Conservation (phyloP, 495 filamentous ascomycete species). For the Rhypophila decipiens region DNA sequence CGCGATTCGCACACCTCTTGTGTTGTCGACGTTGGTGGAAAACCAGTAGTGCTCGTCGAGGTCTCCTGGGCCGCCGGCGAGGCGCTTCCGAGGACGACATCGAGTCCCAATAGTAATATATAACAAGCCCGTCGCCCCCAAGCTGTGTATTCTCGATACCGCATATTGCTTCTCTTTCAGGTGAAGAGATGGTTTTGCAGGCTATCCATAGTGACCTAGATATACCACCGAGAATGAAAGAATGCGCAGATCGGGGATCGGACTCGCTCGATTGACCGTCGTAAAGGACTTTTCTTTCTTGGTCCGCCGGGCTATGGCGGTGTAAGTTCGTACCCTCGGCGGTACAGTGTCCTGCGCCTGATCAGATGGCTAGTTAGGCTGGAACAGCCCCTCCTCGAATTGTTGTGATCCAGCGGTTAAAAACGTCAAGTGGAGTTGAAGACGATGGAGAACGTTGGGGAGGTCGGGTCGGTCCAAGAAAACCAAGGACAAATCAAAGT, state of each 20-base stretch:
- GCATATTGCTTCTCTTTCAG: too few relatives aligned
- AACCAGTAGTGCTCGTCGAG: too few relatives aligned
- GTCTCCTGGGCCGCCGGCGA: neutral
- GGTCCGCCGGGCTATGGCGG: neutral
- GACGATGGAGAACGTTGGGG: neutral
- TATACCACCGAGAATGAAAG: too few relatives aligned
- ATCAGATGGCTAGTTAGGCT: too few relatives aligned
- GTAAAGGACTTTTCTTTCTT: too few relatives aligned
- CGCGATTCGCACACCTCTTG: conserved; percentile 50
- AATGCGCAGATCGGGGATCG: too few relatives aligned
- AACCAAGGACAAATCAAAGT: too few relatives aligned
- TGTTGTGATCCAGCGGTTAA: too few relatives aligned
- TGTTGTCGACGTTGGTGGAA: conserved; percentile 1
- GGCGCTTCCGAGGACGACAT: neutral
- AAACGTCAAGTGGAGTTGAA: neutral
- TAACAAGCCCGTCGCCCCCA: neutral
- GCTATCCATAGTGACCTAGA: too few relatives aligned
- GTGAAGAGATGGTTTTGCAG: too few relatives aligned
- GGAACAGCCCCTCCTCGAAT: too few relatives aligned
- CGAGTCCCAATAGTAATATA: neutral
- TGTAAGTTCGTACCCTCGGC: neutral
- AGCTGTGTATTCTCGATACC: neutral
- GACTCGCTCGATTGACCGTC: too few relatives aligned
- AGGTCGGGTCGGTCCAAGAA: neutral
- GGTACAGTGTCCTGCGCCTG: neutral